phyloP scores from a whole-genome alignment of 345 rosid genomes.

The Erucastrum elatum region DNA sequence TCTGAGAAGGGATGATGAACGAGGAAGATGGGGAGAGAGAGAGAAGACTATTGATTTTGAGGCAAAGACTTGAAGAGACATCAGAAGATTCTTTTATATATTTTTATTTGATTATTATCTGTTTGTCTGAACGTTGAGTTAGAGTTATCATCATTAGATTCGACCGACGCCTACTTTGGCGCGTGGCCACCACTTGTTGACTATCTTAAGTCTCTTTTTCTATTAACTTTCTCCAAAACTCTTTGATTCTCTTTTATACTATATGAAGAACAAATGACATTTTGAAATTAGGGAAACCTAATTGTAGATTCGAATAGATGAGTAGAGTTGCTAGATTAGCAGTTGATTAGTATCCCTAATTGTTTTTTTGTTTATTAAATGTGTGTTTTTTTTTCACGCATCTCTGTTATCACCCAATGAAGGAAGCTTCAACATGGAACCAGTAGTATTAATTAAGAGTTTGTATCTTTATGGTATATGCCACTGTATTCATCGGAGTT shows the following conservation, averaged over 20 bases:
- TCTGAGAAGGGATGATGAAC: slow-evolving; percentile 24
- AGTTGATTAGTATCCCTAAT: neutral
- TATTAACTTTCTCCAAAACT: neutral
- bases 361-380: neutral
- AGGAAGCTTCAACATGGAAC: neutral
- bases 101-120: slow-evolving; percentile 6
- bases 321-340: neutral
- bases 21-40: slow-evolving; percentile 14
- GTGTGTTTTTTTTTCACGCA: neutral
- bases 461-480: slow-evolving; percentile 3
- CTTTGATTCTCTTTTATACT: neutral
- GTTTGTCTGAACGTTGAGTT: slow-evolving; percentile 5
- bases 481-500: neutral
- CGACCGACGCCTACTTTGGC: slow-evolving; percentile 37
- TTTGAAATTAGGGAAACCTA: neutral
- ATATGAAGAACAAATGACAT: neutral
- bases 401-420: slow-evolving; percentile 6
- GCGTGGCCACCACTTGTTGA: slow-evolving; percentile 32
- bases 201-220: slow-evolving; percentile 1
- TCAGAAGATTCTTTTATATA: slow-evolving; percentile 35
- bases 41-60: slow-evolving; percentile 28
- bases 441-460: neutral
- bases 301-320: neutral
- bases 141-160: slow-evolving; percentile 34
- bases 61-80: slow-evolving; percentile 36